Percentiles rank a stretch among this genome's conserved stretches.
Evolutionary conservation across 257 asterid genomes (phyloP).

Genomic region (Gynochthodes officinalis): DNA sequence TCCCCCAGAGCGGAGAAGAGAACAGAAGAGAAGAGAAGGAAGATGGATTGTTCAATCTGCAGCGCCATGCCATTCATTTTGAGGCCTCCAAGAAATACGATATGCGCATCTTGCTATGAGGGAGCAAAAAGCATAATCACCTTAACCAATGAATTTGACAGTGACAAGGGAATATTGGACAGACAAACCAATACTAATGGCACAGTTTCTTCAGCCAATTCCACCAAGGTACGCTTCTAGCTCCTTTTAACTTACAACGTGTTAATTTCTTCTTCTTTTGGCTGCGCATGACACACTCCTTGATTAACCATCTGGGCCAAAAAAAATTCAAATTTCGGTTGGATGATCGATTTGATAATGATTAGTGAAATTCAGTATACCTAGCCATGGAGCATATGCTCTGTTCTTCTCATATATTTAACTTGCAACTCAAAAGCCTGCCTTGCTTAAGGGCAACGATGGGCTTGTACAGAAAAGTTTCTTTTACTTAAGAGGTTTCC

Average conservation of each 20-base stretch:
- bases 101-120: slow-evolving; percentile 83
- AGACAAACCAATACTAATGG: slow-evolving; percentile 28
- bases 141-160: slow-evolving; percentile 56
- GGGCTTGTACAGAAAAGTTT: too few relatives aligned
- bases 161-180: slow-evolving; percentile 35
- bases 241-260: neutral
- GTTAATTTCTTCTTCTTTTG: neutral
- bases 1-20: too few relatives aligned
- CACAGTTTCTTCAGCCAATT: slow-evolving; percentile 40
- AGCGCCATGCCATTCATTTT: slow-evolving; percentile 73
- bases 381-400: neutral
- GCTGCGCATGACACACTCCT: neutral
- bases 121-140: slow-evolving; percentile 73
- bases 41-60: slow-evolving; percentile 91
- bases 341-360: neutral
- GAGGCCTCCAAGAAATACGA: slow-evolving; percentile 84
- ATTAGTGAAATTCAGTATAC: neutral
- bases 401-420: neutral
- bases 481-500: too few relatives aligned
- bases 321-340: neutral
- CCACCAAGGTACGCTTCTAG: slow-evolving; percentile 49
- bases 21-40: neutral
- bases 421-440: neutral
- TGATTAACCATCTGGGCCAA: neutral
- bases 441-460: too few relatives aligned